Conservation (phyloP, 2,329 filamentous ascomycete species). For the Penicillium polonicum region DNA sequence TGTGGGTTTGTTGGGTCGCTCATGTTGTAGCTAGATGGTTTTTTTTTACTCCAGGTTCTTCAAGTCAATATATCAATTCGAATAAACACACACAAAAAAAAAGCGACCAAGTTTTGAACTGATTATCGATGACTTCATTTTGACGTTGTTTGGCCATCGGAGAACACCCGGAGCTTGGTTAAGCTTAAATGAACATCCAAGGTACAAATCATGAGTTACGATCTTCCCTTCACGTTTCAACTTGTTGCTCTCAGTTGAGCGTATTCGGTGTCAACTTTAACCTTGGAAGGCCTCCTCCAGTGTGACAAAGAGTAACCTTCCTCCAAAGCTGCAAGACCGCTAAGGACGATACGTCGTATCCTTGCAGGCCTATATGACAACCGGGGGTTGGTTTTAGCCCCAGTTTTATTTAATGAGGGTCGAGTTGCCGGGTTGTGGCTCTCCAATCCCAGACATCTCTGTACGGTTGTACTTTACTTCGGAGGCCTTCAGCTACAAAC, state of each 20-base stretch:
- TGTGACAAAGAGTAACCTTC: neutral
- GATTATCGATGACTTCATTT: conserved; percentile 31
- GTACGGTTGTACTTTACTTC: neutral
- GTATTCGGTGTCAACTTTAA: neutral
- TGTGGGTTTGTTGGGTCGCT: conserved; percentile 54
- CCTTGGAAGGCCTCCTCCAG: too few relatives aligned
- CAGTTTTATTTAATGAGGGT: neutral
- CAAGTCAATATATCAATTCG: neutral
- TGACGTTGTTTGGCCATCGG: conserved; percentile 19
- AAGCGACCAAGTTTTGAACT: neutral
- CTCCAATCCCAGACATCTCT: neutral
- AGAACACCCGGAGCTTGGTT: neutral
- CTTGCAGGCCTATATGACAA: neutral
- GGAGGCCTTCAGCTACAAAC: neutral
- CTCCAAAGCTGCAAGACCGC: neutral
- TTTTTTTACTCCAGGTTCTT: neutral
- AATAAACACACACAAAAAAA: neutral
- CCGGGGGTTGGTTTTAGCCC: neutral
- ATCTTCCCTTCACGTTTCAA: neutral
- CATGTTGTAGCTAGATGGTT: neutral
- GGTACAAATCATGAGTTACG: neutral
- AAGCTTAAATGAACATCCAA: neutral
- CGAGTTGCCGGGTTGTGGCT: neutral
- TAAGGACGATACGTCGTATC: too few relatives aligned
- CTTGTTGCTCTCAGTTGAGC: too few relatives aligned